Evolutionary conservation across 225 moss, liverwort and hornwort species (phyloP).

Genomic region (Physcomitrium patens): DNA sequence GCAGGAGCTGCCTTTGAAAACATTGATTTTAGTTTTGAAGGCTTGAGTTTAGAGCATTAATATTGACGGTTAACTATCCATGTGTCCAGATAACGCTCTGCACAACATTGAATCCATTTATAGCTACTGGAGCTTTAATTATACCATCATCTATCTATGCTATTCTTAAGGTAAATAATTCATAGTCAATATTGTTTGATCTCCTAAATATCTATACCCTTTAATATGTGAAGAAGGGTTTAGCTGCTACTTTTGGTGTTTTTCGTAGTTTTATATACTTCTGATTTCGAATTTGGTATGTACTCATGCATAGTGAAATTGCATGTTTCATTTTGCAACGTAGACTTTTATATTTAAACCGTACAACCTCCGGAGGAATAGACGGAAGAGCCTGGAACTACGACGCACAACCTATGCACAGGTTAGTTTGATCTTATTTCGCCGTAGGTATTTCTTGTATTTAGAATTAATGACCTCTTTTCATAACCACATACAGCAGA

Average conservation of each 20-base stretch:
- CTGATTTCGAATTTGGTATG: not conserved
- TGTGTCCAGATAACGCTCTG: constrained; percentile 81
- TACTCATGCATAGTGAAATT: constrained; percentile 17
- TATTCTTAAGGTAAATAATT: constrained; percentile 65
- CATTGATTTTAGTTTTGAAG: constrained; percentile 13
- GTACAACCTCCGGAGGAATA: constrained; percentile 71
- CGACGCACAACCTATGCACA: constrained; percentile 75
- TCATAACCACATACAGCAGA: no score
- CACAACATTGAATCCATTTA: constrained; percentile 76
- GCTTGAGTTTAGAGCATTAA: not conserved
- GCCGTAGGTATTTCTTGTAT: no score
- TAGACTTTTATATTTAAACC: constrained; percentile 85
- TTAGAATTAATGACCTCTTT: no score
- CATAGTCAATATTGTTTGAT: not conserved
- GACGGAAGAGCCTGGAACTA: constrained; percentile 87
- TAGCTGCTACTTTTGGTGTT: not conserved
- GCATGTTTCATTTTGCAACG: not conserved
- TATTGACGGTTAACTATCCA: constrained; percentile 26
- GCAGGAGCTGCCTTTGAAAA: not conserved
- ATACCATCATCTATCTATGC: constrained; percentile 84
- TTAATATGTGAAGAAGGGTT: constrained; percentile 17
- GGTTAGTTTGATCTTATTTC: constrained; percentile 39
- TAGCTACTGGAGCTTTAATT: constrained; percentile 83
- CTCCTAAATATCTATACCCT: not conserved
- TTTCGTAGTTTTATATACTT: not conserved